These are phyloP conservation scores for Geosmithia flava DNA, from an alignment of 2,329 filamentous ascomycete species.

Conservation along the genomic window DNA sequence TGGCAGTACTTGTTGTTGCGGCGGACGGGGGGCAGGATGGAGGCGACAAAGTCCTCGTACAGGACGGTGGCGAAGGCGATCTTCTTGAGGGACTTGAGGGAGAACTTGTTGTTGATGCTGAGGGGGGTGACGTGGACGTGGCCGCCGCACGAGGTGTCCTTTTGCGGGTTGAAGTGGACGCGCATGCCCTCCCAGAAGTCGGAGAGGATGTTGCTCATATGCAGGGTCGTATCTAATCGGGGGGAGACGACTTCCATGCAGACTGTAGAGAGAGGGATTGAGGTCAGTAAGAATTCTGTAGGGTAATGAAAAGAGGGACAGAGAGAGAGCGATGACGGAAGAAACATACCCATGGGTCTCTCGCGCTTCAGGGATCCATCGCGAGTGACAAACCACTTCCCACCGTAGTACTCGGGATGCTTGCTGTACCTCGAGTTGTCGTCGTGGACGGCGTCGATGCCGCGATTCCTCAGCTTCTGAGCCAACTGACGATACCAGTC, in stretches of 20 bases:
- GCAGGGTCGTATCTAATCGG: constrained; percentile 19
- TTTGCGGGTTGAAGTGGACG: constrained; percentile 24
- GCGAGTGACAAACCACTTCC: constrained; percentile 27
- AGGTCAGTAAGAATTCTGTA: neutral
- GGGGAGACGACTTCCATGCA: constrained; percentile 29
- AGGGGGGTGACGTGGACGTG: constrained; percentile 26
- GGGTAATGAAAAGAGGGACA: neutral
- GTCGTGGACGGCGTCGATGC: constrained; percentile 22
- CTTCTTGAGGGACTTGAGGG: constrained; percentile 18
- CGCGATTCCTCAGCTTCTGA: constrained; percentile 22
- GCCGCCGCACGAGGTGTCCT: constrained; percentile 21
- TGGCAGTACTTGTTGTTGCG: constrained; percentile 22
- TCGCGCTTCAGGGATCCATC: constrained; percentile 25
- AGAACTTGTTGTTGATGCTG: constrained; percentile 19
- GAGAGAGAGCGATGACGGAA: neutral
- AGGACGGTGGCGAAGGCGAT: constrained; percentile 21
- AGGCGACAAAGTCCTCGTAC: constrained; percentile 20
- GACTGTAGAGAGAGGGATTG: constrained; percentile 10
- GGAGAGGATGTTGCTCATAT: constrained; percentile 17
- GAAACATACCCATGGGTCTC: constrained; percentile 17
- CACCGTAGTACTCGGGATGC: constrained; percentile 26
- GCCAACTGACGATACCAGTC: constrained; percentile 27
- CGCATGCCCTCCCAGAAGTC: constrained; percentile 28
- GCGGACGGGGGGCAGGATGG: constrained; percentile 17
- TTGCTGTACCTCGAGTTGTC: constrained; percentile 25